Evolutionary conservation across 2,329 filamentous ascomycete genomes (phyloP).

Genomic region (Zalaria obscura): DNA sequence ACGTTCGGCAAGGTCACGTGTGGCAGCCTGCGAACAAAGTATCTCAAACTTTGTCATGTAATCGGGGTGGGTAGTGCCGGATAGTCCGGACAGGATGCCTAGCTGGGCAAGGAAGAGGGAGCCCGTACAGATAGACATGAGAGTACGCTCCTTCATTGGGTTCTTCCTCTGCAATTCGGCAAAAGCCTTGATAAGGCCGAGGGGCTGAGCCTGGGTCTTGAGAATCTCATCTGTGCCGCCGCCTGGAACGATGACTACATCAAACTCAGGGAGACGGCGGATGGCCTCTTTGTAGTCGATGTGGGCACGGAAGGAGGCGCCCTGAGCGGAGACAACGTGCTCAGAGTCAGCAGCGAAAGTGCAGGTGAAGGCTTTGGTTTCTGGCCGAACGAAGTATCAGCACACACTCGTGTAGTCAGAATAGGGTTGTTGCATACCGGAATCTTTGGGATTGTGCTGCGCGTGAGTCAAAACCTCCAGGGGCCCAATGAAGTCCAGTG

Average conservation of each 20-base stretch:
- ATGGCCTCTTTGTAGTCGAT: conserved; percentile 68
- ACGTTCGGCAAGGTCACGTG: conserved; percentile 56
- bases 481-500: conserved; percentile 42
- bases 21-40: conserved; percentile 59
- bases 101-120: conserved; percentile 62
- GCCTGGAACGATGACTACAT: conserved; percentile 65
- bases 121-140: conserved; percentile 69
- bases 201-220: conserved; percentile 52
- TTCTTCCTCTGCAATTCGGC: conserved; percentile 69
- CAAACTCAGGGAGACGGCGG: conserved; percentile 58
- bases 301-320: conserved; percentile 57
- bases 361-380: conserved; percentile 39
- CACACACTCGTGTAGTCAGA: conserved; percentile 1
- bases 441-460: conserved; percentile 38
- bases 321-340: conserved; percentile 41
- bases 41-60: conserved; percentile 69
- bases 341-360: conserved; percentile 34
- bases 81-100: conserved; percentile 64
- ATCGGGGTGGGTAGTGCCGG: conserved; percentile 72
- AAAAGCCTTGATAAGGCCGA: conserved; percentile 61
- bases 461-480: conserved; percentile 43
- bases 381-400: conserved; percentile 15
- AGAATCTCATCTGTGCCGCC: conserved; percentile 51
- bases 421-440: conserved; percentile 22
- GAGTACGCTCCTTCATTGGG: conserved; percentile 63